Base-by-base conservation (phyloP, 495 filamentous ascomycete genomes). In the Aspergillus cavernicola region DNA sequence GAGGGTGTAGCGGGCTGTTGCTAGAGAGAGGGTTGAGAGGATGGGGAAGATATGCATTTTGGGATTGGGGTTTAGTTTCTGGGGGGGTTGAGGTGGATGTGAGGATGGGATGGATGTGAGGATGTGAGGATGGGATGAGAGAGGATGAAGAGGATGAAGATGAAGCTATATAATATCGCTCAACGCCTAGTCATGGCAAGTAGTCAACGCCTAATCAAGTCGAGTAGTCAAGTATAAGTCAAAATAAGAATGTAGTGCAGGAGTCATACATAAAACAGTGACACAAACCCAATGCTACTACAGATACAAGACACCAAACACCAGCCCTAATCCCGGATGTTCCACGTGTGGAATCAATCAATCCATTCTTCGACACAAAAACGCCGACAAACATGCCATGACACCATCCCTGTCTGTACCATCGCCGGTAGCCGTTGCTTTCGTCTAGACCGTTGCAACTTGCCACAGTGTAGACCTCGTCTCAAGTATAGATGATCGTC, bases 281-380 rank as follows among this genome's bases (percentile, higher is more conserved):
- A 46, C 28, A 46, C 43, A 46, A 33, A 12, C 28, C 43, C 33
- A 38, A 24, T 38, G 31, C 45, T 15, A 23, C 51, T 53, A 46
- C 51, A 52, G 50, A 46, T 16, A 42, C 26, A 15, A 19, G 15
- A 45, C 29, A 44, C n/a, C 32, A 38, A 46, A 53, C 42, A 38
- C 51, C 51, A 46, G 24, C 33, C 51, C 31, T 23, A 44, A 44
- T 43, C 50, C 50, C 28, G 28, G 51, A 22, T 20, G 51, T 53
- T 53, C 51, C 51, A 53, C 51, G 51, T 53, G 51, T 53, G 51
- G 51, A 53, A 53, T 53, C 41, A 53, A 53, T 53, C 51, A 53
- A 46, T 44, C 20, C 31, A 33, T 10, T 45, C 26, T 35, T 53
- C 19, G 38, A 35, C 23, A 50, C 16, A 38, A 42, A 53, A 53